These are phyloP conservation scores for Tricholoma sp. DNA, from an alignment of 768 basidiomycete species.

Conservation along the genomic window DNA sequence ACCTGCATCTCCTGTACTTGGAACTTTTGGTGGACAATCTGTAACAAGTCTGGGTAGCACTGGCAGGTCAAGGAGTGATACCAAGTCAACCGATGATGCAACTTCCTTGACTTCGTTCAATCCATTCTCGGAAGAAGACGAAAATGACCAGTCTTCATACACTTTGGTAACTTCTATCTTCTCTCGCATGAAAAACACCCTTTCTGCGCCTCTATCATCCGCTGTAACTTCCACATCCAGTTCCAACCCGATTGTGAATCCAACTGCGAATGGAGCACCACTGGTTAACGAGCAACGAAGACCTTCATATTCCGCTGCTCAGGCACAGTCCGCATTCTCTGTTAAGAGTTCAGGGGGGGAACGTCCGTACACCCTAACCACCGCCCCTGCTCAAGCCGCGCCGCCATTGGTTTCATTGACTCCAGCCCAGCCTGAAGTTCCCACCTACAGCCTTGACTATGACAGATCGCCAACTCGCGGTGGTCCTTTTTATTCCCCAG, in stretches of 20 bases:
- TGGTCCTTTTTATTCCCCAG: conserved; percentile 45
- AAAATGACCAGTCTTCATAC: conserved; percentile 84
- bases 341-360: conserved; percentile 46
- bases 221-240: conserved; percentile 38
- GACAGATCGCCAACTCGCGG: conserved; percentile 54
- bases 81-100: conserved; percentile 55
- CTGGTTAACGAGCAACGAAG: conserved; percentile 47
- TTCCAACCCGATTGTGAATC: conserved; percentile 25
- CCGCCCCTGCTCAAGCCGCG: conserved; percentile 53
- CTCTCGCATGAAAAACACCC: conserved; percentile 75
- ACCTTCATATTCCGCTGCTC: conserved; percentile 44
- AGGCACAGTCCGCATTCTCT: conserved; percentile 43
- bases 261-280: conserved; percentile 19
- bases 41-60: conserved; percentile 43
- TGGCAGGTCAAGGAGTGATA: conserved; percentile 61
- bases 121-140: conserved; percentile 90
- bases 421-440: conserved; percentile 76
- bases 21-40: conserved; percentile 35
- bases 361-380: conserved; percentile 52
- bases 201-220: conserved; percentile 61
- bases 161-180: conserved; percentile 77
- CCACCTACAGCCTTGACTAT: conserved; percentile 61
- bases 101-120: conserved; percentile 82
- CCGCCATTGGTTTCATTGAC: conserved; percentile 84
- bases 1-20: conserved; percentile 29